Evolutionary conservation across 192 early-diverging fungal genomes (phyloP).

Genomic region (Kickxella alabastrina): DNA sequence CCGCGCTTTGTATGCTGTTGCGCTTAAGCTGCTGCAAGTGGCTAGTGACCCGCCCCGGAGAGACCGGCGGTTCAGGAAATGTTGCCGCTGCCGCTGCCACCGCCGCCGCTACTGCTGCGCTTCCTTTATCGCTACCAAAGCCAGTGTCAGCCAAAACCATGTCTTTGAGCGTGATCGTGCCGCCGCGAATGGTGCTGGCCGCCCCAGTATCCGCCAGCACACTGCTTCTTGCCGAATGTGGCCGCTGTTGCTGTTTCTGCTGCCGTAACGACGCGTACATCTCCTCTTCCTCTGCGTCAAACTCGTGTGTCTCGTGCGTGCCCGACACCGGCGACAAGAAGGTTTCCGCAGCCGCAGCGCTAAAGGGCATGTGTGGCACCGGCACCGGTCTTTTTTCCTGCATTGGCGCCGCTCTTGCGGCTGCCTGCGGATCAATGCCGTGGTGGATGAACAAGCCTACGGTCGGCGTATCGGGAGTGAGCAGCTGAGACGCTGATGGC

Average conservation of each 20-base stretch:
- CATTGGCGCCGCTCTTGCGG: too few relatives aligned
- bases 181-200: slow-evolving; percentile 16
- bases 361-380: not conserved
- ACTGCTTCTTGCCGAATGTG: slow-evolving; percentile 4
- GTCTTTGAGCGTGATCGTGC: slow-evolving; percentile 33
- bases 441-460: not conserved
- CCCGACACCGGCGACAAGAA: slow-evolving; percentile 8
- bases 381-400: too few relatives aligned
- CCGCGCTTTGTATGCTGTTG: slow-evolving; percentile 8
- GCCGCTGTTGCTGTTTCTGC: not conserved
- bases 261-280: not conserved
- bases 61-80: too few relatives aligned
- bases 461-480: not conserved
- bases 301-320: not conserved
- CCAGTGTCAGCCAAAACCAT: slow-evolving; percentile 16
- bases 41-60: too few relatives aligned
- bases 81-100: too few relatives aligned
- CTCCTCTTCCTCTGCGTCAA: not conserved
- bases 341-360: not conserved
- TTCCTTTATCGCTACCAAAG: not conserved
- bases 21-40: slow-evolving; percentile 5
- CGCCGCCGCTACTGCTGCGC: too few relatives aligned
- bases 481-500: not conserved
- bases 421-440: not conserved
- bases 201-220: slow-evolving; percentile 7